Conservation (phyloP, 202 grass and related monocot species). For the Schoenoplectus tabernaemontani region DNA sequence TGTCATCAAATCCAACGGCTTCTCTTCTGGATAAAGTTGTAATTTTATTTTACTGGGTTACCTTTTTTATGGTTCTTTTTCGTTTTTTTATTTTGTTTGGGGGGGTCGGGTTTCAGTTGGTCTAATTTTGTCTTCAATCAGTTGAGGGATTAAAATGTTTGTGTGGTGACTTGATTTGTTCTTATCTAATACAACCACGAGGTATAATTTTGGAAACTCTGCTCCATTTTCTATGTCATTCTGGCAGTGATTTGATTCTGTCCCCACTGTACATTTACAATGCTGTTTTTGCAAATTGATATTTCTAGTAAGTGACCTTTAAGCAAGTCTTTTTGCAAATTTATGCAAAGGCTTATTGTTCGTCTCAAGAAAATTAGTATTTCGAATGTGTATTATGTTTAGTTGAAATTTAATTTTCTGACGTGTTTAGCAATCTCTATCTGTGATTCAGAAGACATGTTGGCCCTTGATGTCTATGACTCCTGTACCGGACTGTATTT, state of each 20-base stretch:
- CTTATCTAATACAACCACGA: neutral
- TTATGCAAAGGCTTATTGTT: neutral
- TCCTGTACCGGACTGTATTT: too few relatives aligned
- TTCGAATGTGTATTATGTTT: too few relatives aligned
- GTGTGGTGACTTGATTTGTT: constrained; percentile 9
- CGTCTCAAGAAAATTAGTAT: too few relatives aligned
- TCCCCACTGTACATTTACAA: neutral
- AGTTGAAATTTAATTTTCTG: too few relatives aligned
- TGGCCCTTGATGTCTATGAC: too few relatives aligned
- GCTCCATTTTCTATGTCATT: neutral
- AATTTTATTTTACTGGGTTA: neutral
- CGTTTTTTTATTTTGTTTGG: neutral
- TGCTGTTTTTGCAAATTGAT: neutral
- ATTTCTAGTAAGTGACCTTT: neutral
- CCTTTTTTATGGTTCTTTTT: neutral
- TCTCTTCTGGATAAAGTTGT: constrained; percentile 24
- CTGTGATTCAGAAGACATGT: too few relatives aligned
- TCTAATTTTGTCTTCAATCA: neutral
- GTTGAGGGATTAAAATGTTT: constrained; percentile 7
- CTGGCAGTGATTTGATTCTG: too few relatives aligned
- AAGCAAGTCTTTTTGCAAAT: neutral
- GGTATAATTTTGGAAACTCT: neutral
- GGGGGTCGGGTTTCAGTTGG: neutral
- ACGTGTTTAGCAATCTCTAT: too few relatives aligned
- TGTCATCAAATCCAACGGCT: neutral